Evolutionary conservation across 306 rosid genomes (phyloP).

Genomic region (Cucurbita pepo): DNA sequence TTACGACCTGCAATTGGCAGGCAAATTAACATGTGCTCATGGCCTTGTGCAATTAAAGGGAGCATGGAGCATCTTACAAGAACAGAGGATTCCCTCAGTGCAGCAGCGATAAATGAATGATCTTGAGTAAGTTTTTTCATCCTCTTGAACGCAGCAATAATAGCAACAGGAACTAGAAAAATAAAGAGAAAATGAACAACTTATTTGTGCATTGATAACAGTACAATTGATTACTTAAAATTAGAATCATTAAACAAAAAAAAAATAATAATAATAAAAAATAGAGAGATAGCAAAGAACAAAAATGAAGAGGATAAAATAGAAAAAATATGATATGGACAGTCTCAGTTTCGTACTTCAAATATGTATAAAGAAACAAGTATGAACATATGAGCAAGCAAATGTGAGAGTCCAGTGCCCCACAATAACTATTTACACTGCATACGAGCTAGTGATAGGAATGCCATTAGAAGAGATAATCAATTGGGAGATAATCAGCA

Average conservation of each 20-base stretch:
- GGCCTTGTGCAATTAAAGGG: conserved; percentile 7
- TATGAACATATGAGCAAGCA: neutral
- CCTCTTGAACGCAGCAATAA: conserved; percentile 73
- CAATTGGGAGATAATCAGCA: neutral
- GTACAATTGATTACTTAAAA: neutral
- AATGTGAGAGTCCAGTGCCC: neutral
- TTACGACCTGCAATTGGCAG: conserved; percentile 48
- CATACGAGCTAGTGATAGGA: too few species aligned
- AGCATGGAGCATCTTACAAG: conserved; percentile 39
- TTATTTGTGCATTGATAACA: neutral
- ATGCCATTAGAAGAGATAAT: too few species aligned
- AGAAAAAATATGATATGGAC: neutral
- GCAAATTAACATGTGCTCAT: neutral
- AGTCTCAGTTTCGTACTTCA: neutral
- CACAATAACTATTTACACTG: neutral
- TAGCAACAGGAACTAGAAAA: conserved; percentile 59
- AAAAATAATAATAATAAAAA: neutral
- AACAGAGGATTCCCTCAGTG: conserved; percentile 63
- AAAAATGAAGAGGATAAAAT: neutral
- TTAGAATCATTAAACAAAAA: neutral
- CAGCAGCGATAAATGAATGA: conserved; percentile 37
- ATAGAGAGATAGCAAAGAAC: neutral
- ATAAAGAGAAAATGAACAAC: conserved; percentile 5
- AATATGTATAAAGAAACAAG: neutral
- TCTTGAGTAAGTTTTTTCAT: conserved; percentile 59